Conservation (phyloP, 2,329 filamentous ascomycete species). For the Sarocladium brachiariae region DNA sequence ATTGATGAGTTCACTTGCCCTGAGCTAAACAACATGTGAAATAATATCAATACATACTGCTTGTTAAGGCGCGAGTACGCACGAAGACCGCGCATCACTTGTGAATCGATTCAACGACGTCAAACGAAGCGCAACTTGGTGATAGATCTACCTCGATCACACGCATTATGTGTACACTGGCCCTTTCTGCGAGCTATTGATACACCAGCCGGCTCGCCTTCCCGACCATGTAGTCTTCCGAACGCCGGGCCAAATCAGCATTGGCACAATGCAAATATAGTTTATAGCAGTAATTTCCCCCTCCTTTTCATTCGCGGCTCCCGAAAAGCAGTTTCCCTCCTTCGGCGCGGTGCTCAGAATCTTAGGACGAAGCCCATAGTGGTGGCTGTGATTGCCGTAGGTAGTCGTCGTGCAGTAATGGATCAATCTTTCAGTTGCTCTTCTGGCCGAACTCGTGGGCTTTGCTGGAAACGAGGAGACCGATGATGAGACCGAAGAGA, state of each 20-base stretch:
- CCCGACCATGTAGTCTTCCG: slow-evolving; percentile 24
- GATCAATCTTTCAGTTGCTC: slow-evolving; percentile 16
- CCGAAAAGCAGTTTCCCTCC: not conserved
- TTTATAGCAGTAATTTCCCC: not conserved
- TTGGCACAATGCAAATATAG: slow-evolving; percentile 28
- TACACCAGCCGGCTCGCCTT: slow-evolving; percentile 20
- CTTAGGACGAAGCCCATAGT: not conserved
- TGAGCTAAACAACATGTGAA: not conserved
- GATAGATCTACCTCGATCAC: slow-evolving; percentile 19
- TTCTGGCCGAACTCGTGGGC: slow-evolving; percentile 61
- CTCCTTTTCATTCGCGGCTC: not conserved
- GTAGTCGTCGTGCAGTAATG: slow-evolving; percentile 12
- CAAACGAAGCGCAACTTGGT: slow-evolving; percentile 12
- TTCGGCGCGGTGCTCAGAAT: not conserved
- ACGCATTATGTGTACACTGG: slow-evolving; percentile 7
- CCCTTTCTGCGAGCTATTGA: slow-evolving; percentile 24
- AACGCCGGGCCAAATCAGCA: slow-evolving; percentile 32
- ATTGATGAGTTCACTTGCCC: slow-evolving; percentile 57
- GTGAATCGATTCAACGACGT: not conserved
- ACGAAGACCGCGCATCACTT: not conserved
- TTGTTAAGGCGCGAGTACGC: too few relatives aligned
- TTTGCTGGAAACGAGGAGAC: slow-evolving; percentile 79
- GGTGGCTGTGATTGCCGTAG: slow-evolving; percentile 13
- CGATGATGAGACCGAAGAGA: slow-evolving; percentile 92
- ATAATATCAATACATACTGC: too few relatives aligned